Evolutionary conservation across 2,329 filamentous ascomycete species (phyloP).

Genomic region (Sarocladium oryzae): DNA sequence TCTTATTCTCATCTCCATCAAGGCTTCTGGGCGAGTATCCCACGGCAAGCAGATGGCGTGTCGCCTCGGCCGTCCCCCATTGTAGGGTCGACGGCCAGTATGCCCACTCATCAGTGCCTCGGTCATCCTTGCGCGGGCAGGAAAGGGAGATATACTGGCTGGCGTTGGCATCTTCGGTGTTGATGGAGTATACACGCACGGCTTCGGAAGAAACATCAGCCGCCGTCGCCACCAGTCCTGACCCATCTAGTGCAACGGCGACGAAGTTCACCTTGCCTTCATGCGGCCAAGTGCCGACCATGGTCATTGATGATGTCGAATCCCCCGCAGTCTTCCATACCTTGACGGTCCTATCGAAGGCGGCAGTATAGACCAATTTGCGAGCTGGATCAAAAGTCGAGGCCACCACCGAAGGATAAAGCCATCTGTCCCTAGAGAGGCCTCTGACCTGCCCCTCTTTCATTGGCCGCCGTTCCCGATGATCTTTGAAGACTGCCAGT

Average conservation of each 20-base stretch:
- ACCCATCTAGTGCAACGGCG: conserved; percentile 40
- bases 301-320: conserved; percentile 31
- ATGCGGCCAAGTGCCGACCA: conserved; percentile 45
- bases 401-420: conserved; percentile 58
- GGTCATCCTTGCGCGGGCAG: conserved; percentile 30
- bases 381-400: conserved; percentile 46
- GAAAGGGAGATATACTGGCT: conserved; percentile 34
- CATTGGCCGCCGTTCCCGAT: conserved; percentile 51
- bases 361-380: conserved; percentile 49
- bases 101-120: conserved; percentile 45
- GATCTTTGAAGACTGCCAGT: conserved; percentile 47
- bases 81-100: conserved; percentile 59
- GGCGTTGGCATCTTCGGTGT: conserved; percentile 25
- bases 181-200: conserved; percentile 49
- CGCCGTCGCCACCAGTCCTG: conserved; percentile 50
- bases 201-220: conserved; percentile 48
- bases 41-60: conserved; percentile 48
- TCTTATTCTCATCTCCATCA: conserved; percentile 44
- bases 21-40: conserved; percentile 56
- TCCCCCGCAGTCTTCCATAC: conserved; percentile 42
- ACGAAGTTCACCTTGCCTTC: conserved; percentile 58
- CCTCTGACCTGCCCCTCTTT: conserved; percentile 38
- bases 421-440: conserved; percentile 32
- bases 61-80: conserved; percentile 44
- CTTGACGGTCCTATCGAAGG: conserved; percentile 57